These are phyloP conservation scores for Starmera pachycereana DNA, from an alignment of 805 yeast genomes.

Conservation along the genomic window DNA sequence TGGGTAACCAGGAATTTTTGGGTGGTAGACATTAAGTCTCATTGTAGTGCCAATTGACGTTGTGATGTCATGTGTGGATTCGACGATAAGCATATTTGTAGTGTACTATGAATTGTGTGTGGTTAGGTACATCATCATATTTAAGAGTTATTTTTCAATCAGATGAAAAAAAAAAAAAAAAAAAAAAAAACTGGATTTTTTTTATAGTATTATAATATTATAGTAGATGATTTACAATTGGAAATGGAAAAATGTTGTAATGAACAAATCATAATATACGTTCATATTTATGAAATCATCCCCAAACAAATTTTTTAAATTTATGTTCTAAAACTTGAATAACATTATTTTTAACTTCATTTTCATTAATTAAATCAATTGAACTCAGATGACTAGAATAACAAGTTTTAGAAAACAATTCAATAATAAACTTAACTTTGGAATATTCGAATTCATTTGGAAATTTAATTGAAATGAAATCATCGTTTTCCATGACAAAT, in stretches of 20 bases:
- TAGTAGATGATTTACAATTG: too few relatives aligned
- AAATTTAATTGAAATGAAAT: slow-evolving; percentile 13
- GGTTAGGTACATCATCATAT: too few relatives aligned
- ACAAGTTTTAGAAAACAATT: slow-evolving; percentile 15
- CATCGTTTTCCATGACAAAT: slow-evolving; percentile 6
- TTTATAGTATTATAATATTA: too few relatives aligned
- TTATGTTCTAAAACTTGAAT: slow-evolving; percentile 25
- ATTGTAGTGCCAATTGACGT: slow-evolving; percentile 60
- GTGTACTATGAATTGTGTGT: too few relatives aligned
- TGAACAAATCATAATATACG: too few relatives aligned
- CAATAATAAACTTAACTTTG: slow-evolving; percentile 14
- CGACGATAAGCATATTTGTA: slow-evolving; percentile 52
- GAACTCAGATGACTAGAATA: slow-evolving; percentile 16
- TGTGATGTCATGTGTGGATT: slow-evolving; percentile 49
- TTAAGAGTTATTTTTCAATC: too few relatives aligned
- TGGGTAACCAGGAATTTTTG: slow-evolving; percentile 65
- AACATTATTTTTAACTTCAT: slow-evolving; percentile 25
- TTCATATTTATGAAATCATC: slow-evolving; percentile 7
- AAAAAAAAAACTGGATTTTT: too few relatives aligned
- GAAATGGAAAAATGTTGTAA: too few relatives aligned
- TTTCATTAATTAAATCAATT: slow-evolving; percentile 22
- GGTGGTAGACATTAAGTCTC: slow-evolving; percentile 58
- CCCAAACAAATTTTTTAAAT: slow-evolving; percentile 30
- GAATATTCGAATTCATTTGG: slow-evolving; percentile 16
- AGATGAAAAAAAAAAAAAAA: too few relatives aligned